Percentiles rank a stretch among this genome's conserved stretches.
Conservation (phyloP, 2,329 filamentous ascomycete genomes). For the Ophiostoma himal-ulmi region DNA sequence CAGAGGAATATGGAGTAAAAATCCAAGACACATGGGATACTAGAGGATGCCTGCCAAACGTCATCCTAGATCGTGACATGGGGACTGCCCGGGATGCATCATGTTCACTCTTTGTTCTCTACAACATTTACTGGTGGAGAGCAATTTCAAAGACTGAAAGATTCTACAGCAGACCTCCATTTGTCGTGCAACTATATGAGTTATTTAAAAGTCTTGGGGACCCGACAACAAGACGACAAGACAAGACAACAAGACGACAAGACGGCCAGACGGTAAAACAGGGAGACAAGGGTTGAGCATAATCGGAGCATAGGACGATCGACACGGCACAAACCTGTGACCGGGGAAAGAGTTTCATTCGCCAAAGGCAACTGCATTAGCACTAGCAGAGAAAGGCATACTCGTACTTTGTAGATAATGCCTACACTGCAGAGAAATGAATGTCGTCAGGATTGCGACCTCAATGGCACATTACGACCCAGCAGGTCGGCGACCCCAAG, state of each 20-base stretch:
- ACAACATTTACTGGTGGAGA: background rate
- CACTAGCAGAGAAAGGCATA: background rate
- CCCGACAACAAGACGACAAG: background rate
- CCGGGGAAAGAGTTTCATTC: constrained; percentile 15
- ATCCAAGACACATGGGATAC: background rate
- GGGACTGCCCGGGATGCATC: background rate
- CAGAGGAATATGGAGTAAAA: background rate
- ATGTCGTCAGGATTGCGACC: constrained; percentile 8
- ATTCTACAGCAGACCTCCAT: background rate
- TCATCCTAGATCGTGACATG: constrained; percentile 3
- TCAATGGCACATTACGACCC: constrained; percentile 3
- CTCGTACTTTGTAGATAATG: background rate
- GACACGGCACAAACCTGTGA: background rate
- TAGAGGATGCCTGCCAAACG: background rate
- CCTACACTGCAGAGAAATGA: background rate
- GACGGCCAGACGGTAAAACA: background rate
- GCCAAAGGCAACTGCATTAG: constrained; percentile 16
- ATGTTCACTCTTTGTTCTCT: background rate
- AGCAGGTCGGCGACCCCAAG: constrained; percentile 19
- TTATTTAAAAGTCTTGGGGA: background rate
- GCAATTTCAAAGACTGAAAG: background rate
- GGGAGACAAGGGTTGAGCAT: background rate
- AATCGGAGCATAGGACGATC: constrained; percentile 1
- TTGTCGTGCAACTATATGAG: background rate
- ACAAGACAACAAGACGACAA: background rate